Conservation (phyloP, 2,329 filamentous ascomycete species). For the Diaporthe citrichinensis region DNA sequence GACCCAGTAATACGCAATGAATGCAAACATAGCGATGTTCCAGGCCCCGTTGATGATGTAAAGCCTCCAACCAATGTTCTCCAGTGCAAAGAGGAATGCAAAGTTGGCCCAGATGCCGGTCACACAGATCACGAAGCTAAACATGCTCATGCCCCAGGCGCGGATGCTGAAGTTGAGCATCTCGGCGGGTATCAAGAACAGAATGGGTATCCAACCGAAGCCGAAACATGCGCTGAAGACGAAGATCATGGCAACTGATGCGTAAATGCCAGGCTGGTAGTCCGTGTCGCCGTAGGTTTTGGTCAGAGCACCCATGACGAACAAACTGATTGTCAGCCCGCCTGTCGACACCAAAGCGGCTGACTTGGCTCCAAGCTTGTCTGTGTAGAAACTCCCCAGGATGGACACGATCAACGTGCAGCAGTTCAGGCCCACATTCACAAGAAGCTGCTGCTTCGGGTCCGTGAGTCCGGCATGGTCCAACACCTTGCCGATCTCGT, state of each 20-base stretch:
- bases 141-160: constrained; percentile 51
- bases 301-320: constrained; percentile 57
- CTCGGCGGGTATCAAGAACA: constrained; percentile 33
- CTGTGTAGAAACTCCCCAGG: constrained; percentile 51
- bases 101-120: constrained; percentile 43
- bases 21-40: constrained; percentile 43
- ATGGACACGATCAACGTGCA: constrained; percentile 53
- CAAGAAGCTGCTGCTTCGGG: constrained; percentile 48
- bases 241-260: constrained; percentile 39
- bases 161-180: constrained; percentile 41
- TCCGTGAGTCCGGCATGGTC: constrained; percentile 50
- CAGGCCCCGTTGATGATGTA: constrained; percentile 46
- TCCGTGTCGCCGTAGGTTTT: constrained; percentile 46
- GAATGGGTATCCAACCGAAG: constrained; percentile 35
- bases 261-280: constrained; percentile 39
- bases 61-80: constrained; percentile 46
- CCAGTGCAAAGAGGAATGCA: constrained; percentile 44
- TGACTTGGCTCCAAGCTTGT: constrained; percentile 51
- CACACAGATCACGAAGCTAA: constrained; percentile 35
- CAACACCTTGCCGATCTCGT: constrained; percentile 49
- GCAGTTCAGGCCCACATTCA: constrained; percentile 54
- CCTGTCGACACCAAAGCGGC: constrained; percentile 44
- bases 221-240: constrained; percentile 36
- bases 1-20: constrained; percentile 44
- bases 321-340: constrained; percentile 50